Percentiles rank a stretch among this genome's conserved stretches.
phyloP scores from a whole-genome alignment of 495 filamentous ascomycete species.

The Penicillium dipodomyicola region DNA sequence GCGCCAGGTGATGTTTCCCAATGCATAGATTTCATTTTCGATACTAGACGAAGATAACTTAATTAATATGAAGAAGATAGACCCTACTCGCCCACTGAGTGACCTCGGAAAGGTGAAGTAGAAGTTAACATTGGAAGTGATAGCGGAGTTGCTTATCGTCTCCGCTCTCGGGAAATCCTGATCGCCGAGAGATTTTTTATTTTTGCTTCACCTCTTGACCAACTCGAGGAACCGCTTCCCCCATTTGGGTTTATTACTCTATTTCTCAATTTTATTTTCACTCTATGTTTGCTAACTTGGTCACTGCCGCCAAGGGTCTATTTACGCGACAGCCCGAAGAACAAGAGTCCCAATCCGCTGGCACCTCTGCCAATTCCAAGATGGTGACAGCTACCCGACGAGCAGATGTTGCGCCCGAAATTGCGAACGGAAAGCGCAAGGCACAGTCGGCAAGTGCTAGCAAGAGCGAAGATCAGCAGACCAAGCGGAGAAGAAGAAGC shows the following conservation, averaged over 20 bases:
- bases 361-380: conserved; percentile 22
- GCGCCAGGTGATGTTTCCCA: background rate
- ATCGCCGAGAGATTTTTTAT: conserved; percentile 38
- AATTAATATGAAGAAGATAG: background rate
- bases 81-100: background rate
- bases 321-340: conserved; percentile 34
- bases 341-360: conserved; percentile 19
- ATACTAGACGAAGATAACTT: background rate
- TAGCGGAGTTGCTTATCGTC: conserved; percentile 14
- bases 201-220: conserved; percentile 23
- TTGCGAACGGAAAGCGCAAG: conserved; percentile 39
- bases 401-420: conserved; percentile 23
- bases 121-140: background rate
- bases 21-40: background rate
- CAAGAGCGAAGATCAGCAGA: conserved; percentile 29
- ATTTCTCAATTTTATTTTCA: conserved; percentile 10
- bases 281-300: conserved; percentile 48
- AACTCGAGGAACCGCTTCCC: conserved; percentile 5
- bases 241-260: conserved; percentile 8
- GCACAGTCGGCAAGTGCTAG: conserved; percentile 20
- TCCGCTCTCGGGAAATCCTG: conserved; percentile 37
- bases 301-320: conserved; percentile 47
- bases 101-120: background rate
- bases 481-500: conserved; percentile 41
- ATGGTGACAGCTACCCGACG: conserved; percentile 43